Evolutionary conservation across 2,329 filamentous ascomycete genomes (phyloP), one percentile per base, ranked within the genome.

Genomic region (Epichloe baconii): DNA sequence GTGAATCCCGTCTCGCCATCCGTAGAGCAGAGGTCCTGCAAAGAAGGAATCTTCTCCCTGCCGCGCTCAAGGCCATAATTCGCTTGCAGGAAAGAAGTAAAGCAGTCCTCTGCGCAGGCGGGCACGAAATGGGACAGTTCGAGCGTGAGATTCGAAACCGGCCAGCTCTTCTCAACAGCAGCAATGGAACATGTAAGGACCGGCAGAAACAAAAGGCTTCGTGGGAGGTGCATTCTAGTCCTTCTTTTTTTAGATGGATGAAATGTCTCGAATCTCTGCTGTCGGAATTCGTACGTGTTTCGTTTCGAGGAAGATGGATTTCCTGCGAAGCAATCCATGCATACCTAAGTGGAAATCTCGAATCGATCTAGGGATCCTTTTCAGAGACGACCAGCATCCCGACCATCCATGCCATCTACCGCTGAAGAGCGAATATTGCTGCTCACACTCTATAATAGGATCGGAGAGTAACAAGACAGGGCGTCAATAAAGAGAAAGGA

Each of bases 11-110:
- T 76, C 12, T 64, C 66, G 8, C 82, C 82, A 36, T 71, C 70
- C 52, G 73, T 71, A 38, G 74, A 73, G 63, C 85, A 89, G 6
- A 88, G 71, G 57, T 82, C 87, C 59, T 73, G 67, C 57, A 87
- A 63, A 26, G 81, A 72, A 11, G 75, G 71, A 14, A 67, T 66
- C 36, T 65, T 66, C 36, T 65, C 61, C 34, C 71, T 70, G 59
- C 82, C 85, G 46, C 63, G 61, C 47, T 64, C 66, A 19, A 63
- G 59, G 37, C 72, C 71, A 60, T 79, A 86, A 62, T 83, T 80
- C 54, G 71, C 68, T n/a, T 65, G 63, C 57, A 88, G 68, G 59
- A 86, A 88, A 10, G 74, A 75, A 55, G 73, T 60, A 57, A 88
- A 73, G 63, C 85, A 89, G 42, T 64, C 58, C 55, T 72, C 66